Evolutionary conservation across 768 basidiomycete genomes (phyloP), one percentile per base, ranked within the genome.

Genomic region (Sporobolomyces phaffii): DNA sequence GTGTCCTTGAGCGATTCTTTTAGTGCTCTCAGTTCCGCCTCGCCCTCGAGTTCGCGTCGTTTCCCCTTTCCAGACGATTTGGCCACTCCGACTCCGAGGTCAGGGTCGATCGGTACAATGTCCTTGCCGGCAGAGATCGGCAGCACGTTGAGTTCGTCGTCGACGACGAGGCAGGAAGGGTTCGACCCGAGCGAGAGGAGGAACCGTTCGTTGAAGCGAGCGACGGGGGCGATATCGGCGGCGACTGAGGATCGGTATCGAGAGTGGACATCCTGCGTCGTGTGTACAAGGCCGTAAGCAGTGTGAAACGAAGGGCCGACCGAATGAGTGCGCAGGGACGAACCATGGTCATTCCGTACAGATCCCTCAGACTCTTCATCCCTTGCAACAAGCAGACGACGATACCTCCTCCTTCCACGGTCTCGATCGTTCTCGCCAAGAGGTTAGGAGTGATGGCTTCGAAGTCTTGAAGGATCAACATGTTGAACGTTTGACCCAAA

Each of bases 131-230:
- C 87, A 6, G 93, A 97, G 26, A 99, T 86, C 6, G 96, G 96
- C 10, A 99, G 84, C 17, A 98, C 93, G 76, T 98, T 98, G 48
- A 99, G 84, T 78, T 99, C 96, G 75, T 99, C 96, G 75, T 99
- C 96, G 54, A 99, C 83, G 29, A 98, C 86, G 2, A 99, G 82
- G 74, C 94, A 97, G 75, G 94, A 90, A 11, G 86, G 82, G 75
- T 91, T 97, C 22, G 90, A 88, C 28, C 91, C 91, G 24, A 99
- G 85, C 24, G 96, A 99, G 22, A 99, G 84, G 74, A 99, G 97
- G 79, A 99, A 99, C 15, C 96, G 88, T 77, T 99, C 96, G 78
- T 99, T 99, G 81, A 99, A 99, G 31, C 96, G 85, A 0, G 96
- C 90, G n/a, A 86, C 81, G 34, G 93, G 88, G 9, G 87, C 82